Evolutionary conservation across 495 filamentous ascomycete species (phyloP), one percentile per base, ranked within the genome.

Genomic region (Penicillium nucicola): DNA sequence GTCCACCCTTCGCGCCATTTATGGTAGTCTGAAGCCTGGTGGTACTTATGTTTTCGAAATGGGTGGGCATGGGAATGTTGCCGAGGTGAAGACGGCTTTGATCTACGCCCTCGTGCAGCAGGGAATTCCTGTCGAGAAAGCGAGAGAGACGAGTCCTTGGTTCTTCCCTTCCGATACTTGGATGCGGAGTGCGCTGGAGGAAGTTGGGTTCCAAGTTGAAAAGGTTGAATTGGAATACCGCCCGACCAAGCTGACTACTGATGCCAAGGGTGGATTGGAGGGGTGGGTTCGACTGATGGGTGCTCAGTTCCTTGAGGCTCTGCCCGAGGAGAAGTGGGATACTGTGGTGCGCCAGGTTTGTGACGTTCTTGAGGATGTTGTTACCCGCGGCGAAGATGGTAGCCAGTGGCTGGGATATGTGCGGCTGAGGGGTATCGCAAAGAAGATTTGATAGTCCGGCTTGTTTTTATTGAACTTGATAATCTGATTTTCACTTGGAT

Each of bases 261-360:
- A 66, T 4, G 88, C 46, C 0, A 41, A 48, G 28, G 46, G 46
- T 1, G 46, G 87, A 0, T 57, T 89, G n/a, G 76, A 80, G 48
- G 87, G 84, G 4, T 92, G 86, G 87, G 71, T 90, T 32, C 64
- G 80, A 55, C 66, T 91, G 48, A 85, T 92, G 75, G 84, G 78
- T 0, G 75, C 75, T 50, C 57, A 68, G 45, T 82, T 83, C 40
- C 66, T 90, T 25, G 75, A 81, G 32, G 70, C 65, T 20, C 40
- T 88, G 39, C 67, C 66, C 13, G 62, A 63, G 50, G 69, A 81
- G 37, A 64, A 62, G 68, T 78, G 77, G 55, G 82, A 87, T 52
- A 71, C 59, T 37, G 75, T 56, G 6, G 72, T 87, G 4, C 64
- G 54, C 64, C 80, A 86, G 70, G 76, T 83, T 28, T 71, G 77